These are phyloP conservation scores for Casaregolazyma suthepensis DNA, from an alignment of 1,139 yeast genomes.

Conservation along the genomic window DNA sequence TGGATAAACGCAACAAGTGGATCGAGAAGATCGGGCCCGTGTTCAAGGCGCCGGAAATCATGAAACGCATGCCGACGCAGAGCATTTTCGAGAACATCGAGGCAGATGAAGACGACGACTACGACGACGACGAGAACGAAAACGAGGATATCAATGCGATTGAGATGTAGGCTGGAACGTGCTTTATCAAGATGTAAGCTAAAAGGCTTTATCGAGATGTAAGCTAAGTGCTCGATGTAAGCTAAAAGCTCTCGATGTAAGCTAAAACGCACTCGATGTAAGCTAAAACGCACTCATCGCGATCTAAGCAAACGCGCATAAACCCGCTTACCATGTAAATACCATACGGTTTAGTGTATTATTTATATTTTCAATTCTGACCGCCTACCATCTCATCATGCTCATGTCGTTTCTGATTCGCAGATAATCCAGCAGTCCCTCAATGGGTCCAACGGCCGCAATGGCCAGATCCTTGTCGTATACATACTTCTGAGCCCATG, in stretches of 20 bases:
- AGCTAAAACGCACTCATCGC: too few species aligned
- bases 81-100: conserved; percentile 44
- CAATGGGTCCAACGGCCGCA: conserved; percentile 83
- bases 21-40: conserved; percentile 81
- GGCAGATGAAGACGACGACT: conserved; percentile 49
- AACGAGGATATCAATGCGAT: conserved; percentile 15
- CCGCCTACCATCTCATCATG: conserved; percentile 30
- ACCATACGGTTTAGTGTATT: not conserved
- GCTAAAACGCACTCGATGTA: too few species aligned
- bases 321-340: not conserved
- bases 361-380: not conserved
- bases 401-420: conserved; percentile 45
- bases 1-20: conserved; percentile 89
- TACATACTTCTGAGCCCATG: conserved; percentile 84
- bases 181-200: too few species aligned
- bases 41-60: conserved; percentile 56
- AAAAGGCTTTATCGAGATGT: too few species aligned
- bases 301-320: too few species aligned
- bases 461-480: conserved; percentile 77
- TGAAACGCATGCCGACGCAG: conserved; percentile 69
- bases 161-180: conserved; percentile 1
- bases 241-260: too few species aligned
- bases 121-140: conserved; percentile 43
- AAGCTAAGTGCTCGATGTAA: too few species aligned
- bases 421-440: conserved; percentile 52